Base-by-base conservation (phyloP, 2,329 filamentous ascomycete genomes). In the Penicillium thymicola region DNA sequence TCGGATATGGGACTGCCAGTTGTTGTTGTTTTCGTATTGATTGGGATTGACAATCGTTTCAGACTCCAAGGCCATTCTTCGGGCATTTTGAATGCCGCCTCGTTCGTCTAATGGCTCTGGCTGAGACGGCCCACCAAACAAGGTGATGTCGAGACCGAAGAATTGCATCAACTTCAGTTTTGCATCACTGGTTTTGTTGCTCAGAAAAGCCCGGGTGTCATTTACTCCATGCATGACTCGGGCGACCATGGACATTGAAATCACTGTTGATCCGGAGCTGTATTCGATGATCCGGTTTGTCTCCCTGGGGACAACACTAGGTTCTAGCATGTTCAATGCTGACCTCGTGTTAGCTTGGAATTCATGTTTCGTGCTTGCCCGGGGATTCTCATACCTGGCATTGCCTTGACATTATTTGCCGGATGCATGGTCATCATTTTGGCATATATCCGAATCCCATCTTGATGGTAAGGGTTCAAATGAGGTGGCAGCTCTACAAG, bases 371-470 rank as follows among this genome's bases (percentile, higher is more conserved):
- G 18, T 25, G 14, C 27, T 10, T 9, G 25, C 1, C 21, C 4
- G n/a, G 32, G 32, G 11, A 8, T 16, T 23, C 2, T 59, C 59
- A 23, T 63, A 68, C 67, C 71, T 62, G 85, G 85, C 70, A 88
- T 79, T 2, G 81, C 79, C 66, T 87, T 87, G 61, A 87, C 85
- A 46, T 87, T 87, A 59, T 87, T 83, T 4, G 84, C 82, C 0
- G 85, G 84, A 63, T 84, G 82, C 75, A 82, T 82, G 2, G 82
- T 84, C 79, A 87, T 82, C 82, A 87, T 83, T 72, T 87, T 87
- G 37, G 85, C 84, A 60, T 85, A 86, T 51, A 87, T 85, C 11
- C 82, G 79, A 5, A 87, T 81, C 4, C 82, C 82, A 79, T 86
- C 79, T 27, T 77, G 60, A 21, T 79, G 75, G 59, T 80, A 83